Conservation (phyloP, 768 basidiomycete species). For the Tulasnella sp. region DNA sequence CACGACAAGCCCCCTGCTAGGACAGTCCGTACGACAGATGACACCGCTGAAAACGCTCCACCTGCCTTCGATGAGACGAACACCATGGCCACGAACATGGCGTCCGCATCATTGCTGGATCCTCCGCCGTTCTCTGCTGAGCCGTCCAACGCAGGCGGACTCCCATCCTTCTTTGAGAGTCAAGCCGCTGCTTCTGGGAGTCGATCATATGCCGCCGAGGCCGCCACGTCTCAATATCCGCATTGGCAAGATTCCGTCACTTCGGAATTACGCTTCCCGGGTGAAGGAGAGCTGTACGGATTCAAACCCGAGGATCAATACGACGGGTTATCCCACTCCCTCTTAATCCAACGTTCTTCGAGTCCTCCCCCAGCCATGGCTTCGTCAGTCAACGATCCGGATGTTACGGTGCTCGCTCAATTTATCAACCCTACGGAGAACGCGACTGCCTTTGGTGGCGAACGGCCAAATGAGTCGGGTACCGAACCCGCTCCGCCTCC, state of each 20-base stretch:
- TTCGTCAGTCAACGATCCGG: slow-evolving; percentile 56
- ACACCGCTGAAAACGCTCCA: slow-evolving; percentile 49
- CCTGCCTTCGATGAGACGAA: slow-evolving; percentile 71
- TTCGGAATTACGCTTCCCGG: slow-evolving; percentile 25
- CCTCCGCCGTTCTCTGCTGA: slow-evolving; percentile 21
- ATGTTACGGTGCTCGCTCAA: slow-evolving; percentile 54
- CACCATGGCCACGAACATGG: slow-evolving; percentile 30
- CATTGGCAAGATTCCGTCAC: background rate
- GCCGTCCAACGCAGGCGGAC: slow-evolving; percentile 29
- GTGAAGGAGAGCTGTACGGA: slow-evolving; percentile 70
- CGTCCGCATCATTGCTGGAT: slow-evolving; percentile 60
- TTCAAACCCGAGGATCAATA: slow-evolving; percentile 62
- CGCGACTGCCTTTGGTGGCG: slow-evolving; percentile 44
- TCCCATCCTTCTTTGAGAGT: slow-evolving; percentile 56
- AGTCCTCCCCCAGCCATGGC: slow-evolving; percentile 70
- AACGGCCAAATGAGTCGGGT: slow-evolving; percentile 19
- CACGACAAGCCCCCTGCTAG: slow-evolving; percentile 66
- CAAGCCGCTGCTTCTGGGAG: slow-evolving; percentile 52
- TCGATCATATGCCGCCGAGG: background rate
- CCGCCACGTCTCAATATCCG: background rate
- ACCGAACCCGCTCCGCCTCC: slow-evolving; percentile 52
- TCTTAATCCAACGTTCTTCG: slow-evolving; percentile 37
- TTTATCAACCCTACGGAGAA: slow-evolving; percentile 45
- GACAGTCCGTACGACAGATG: slow-evolving; percentile 59
- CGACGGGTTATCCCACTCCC: slow-evolving; percentile 63